Evolutionary conservation across 106 monocot species (phyloP), one percentile per base, ranked within the genome.

Genomic region (Agapanthus africanus): DNA sequence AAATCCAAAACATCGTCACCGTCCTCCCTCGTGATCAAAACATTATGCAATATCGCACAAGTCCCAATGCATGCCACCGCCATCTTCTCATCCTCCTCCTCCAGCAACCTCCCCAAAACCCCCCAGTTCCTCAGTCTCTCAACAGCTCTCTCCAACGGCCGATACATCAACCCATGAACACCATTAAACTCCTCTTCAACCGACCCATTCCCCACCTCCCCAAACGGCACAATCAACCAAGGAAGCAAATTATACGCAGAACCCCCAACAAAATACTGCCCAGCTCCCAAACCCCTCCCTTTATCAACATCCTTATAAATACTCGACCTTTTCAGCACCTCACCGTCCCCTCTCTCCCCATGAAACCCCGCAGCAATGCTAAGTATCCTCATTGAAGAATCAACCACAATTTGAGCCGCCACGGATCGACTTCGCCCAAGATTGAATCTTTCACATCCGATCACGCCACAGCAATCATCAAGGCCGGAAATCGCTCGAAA

Each of bases 151-250:
- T 51, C 37, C 46, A 51, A 83, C 5, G 86, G 79, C 32, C 54
- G 60, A n/a, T 68, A 54, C 89, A 86, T 79, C 21, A 19, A 2
- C 22, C 37, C 15, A 40, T 86, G 89, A 4, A 61, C 63, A 5
- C 14, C 66, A 56, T 89, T 93, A 73, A 89, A 93, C 11, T 74
- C 81, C 67, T 76, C 89, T 63, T 86, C 77, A 11, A 37, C 38
- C 13, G 83, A 76, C 6, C 77, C 81, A 2, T 31, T 10, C n/a
- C 22, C 64, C 2, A 73, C 69, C 14, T 63, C 56, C 0, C 31
- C 61, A 65, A 77, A 93, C 5, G 88, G 88, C 31, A 88, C 92
- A 78, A 93, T 88, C 25, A 93, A 66, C 92, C 92, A 93, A 0
- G 83, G 79, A 9, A 78, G 79, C 41, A 93, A 44, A 7, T 76